Evolutionary conservation across 2,329 filamentous ascomycete species (phyloP), one percentile per base, ranked within the genome.

Genomic region (Neopestalotiopsis rosae): DNA sequence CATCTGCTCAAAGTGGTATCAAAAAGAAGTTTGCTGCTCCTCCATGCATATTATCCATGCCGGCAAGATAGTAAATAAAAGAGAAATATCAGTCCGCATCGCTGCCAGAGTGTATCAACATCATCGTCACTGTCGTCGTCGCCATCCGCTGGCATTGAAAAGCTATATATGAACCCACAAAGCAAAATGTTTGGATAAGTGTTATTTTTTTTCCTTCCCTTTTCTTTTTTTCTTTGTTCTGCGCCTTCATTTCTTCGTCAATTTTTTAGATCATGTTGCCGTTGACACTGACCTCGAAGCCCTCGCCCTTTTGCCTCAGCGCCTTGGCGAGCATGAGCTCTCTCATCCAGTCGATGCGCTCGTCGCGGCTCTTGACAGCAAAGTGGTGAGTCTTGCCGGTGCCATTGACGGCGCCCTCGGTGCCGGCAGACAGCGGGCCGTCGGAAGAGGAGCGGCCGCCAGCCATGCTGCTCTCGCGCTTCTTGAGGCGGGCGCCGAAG

Each of bases 331-430:
- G 89, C 94, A 97, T 97, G 70, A 97, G 84, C 86, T 97, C 94
- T 67, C 94, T 87, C 94, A 97, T 97, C 96, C 96, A 99, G 79
- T 98, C 95, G 76, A 98, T 98, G 71, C 95, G 89, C 78, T 98
- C 93, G 77, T 98, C 94, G 14, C 94, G 89, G 75, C 87, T 90
- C 82, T 92, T 92, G 74, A 98, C 95, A 0, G 95, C 94, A 79
- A 98, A 98, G 79, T 98, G 94, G 77, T 98, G 95, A 59, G 93
- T 92, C 86, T 97, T 98, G 75, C 89, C 90, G 12, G 88, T 90
- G 68, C 88, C 89, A 70, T 90, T 90, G 71, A 82, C 82, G 10
- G 34, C 34, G 32, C 85, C 84, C 49, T 86, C 86, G 40, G 68
- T 65, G 75, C 10, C 71, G 62, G 71, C 82, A 79, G 61, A 80